These are phyloP conservation scores for Populus hybrid DNA, from an alignment of 441 rosid species.

Conservation along the genomic window DNA sequence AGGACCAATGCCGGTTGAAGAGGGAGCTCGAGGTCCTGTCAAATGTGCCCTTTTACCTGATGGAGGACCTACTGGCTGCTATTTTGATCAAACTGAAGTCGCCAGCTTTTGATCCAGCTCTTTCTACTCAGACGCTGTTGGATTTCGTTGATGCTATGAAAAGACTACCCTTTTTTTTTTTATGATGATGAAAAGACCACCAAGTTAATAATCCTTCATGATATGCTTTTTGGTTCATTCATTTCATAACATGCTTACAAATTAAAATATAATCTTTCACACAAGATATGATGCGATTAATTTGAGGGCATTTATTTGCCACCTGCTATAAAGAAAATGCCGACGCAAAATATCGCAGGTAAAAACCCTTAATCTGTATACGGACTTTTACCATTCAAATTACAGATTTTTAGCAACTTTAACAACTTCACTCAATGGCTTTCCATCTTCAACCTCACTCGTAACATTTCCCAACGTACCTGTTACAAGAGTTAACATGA, in stretches of 20 bases:
- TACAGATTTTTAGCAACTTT: conserved; percentile 53
- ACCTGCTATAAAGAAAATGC: background rate
- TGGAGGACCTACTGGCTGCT: conserved; percentile 46
- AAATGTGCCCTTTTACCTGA: conserved; percentile 50
- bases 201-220: background rate
- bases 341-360: background rate
- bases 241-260: background rate
- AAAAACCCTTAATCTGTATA: too few species aligned
- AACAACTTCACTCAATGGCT: conserved; percentile 85
- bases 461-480: conserved; percentile 95
- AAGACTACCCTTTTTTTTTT: background rate
- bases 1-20: conserved; percentile 36
- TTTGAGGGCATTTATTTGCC: background rate
- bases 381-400: background rate
- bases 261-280: too few species aligned
- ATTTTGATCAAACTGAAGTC: conserved; percentile 45
- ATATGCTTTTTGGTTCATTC: background rate
- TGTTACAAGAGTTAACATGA: conserved; percentile 25
- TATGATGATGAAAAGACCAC: too few species aligned
- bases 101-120: conserved; percentile 34
- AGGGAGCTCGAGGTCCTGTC: conserved; percentile 48
- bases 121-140: background rate
- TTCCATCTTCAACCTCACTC: conserved; percentile 94
- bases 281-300: background rate
- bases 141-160: background rate